Base-by-base conservation (phyloP, 1,284 basidiomycete species). In the Ceratobasidium sp. region DNA sequence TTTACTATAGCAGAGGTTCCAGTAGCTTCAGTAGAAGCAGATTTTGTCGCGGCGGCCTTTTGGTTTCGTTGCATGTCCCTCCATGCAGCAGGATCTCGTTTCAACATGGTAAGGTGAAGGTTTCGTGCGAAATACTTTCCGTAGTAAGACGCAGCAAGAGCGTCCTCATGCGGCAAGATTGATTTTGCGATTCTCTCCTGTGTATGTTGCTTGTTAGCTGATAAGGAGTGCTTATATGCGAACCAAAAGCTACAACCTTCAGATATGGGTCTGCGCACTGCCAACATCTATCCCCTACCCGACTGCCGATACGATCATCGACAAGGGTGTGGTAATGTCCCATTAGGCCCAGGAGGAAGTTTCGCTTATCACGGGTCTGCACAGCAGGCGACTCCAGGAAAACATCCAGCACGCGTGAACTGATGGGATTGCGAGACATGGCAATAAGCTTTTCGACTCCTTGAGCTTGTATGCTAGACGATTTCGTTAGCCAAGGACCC, bases 111-210 rank as follows among this genome's bases (percentile, higher is more conserved):
- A 19, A 98, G 83, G 79, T 94, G 92, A 69, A 98, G 86, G 81
- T 91, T 92, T 54, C 91, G 88, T 51, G 90, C 88, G 80, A 98
- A 95, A 86, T 91, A 97, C 82, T 94, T 95, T 51, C 95, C 96
- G 80, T 91, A 97, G 81, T 88, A 91, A 0, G 93, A 95, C 6
- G 87, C 90, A 0, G 90, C 89, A 25, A 98, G 88, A 22, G 86
- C 85, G 34, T 89, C 88, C 79, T 95, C 92, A 76, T 94, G 88
- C 0, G 88, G 85, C 34, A 95, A 85, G 11, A 97, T 85, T 13
- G 92, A 92, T 17, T 90, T 89, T 0, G 93, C 95, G 68, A 98
- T 95, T 84, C 96, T 97, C 85, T 97, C 95, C 93, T 95, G 80
- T n/a, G 71, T 74, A 74, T 11, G 34, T 51, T 40, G 57, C 43